Evolutionary conservation across 176 grass and related monocot species (phyloP), one percentile per base, ranked within the genome.

Genomic region (Oryza coarctata): DNA sequence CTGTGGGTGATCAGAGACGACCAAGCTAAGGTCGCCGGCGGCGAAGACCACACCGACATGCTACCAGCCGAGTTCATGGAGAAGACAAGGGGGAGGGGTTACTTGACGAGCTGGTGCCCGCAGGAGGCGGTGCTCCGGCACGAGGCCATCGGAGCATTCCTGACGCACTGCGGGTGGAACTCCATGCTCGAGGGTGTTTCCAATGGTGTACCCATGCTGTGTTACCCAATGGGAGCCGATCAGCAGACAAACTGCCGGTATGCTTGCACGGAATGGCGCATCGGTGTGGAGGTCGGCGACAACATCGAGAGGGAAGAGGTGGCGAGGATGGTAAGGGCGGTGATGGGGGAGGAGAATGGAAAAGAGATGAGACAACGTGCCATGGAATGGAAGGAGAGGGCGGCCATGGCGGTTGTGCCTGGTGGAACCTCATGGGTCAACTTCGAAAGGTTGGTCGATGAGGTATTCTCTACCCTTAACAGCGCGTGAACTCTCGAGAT

Each of bases 151-250:
- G 45, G 58, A 3, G 66, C 44, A 3, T 88, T 88, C 74, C 20
- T 92, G 32, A 87, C 89, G 20, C 89, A 91, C 72, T 80, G 85
- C 58, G 89, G 89, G 12, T 91, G 89, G 89, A 91, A 91, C 89
- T 91, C 80, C 3, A 11, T 62, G 5, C 57, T 91, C 20, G 85
- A 91, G 40, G 5, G 4, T 0, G 6, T 50, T 5, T 17, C 47
- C 47, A 50, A 50, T 18, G 47, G 47, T 5, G 47, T 50, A 6
- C 47, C 47, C 47, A 50, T 50, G 47, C 15, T 50, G 17, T 50
- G 47, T 5, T 50, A 18, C 47, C 47, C 47, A 1, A 50, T 50
- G 5, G 47, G 5, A 2, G 41, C 40, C 8, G 61, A 83, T 0
- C 81, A 83, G 61, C 60, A 65, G 22, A 34, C 81, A 4, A 83